Percentiles rank a stretch among this genome's conserved stretches.
Conservation (phyloP, 352 stramenopile genomes). For the Pythium periplocum region DNA sequence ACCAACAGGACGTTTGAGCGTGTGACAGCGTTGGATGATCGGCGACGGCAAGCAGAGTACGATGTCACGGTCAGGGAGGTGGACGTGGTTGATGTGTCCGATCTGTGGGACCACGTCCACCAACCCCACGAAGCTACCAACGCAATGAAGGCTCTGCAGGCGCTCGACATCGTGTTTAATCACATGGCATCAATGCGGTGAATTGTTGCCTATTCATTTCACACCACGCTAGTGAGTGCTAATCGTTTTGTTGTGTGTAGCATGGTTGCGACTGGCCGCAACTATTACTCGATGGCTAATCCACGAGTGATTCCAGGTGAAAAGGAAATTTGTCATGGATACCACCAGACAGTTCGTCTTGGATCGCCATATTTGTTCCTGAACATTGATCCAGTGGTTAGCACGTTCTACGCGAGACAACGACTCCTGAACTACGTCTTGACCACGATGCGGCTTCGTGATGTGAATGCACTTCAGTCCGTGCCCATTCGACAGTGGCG, state of each 20-base stretch:
- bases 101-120: background rate
- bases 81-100: background rate
- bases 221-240: background rate
- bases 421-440: slow-evolving; percentile 4
- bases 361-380: slow-evolving; percentile 4
- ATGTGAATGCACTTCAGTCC: slow-evolving; percentile 1
- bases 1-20: background rate
- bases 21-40: background rate
- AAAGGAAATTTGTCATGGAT: slow-evolving; percentile 6
- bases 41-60: slow-evolving; percentile 3
- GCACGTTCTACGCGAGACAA: slow-evolving; percentile 8
- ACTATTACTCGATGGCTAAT: slow-evolving; percentile 1
- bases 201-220: background rate
- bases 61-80: slow-evolving; percentile 11
- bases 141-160: slow-evolving; percentile 3
- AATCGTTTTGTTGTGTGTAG: background rate
- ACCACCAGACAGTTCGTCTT: slow-evolving; percentile 2
- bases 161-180: slow-evolving; percentile 9
- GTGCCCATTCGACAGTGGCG: slow-evolving; percentile 1
- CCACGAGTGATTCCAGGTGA: background rate
- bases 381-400: slow-evolving; percentile 9
- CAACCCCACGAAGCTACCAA: background rate
- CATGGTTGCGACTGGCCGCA: background rate
- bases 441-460: background rate
- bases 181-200: slow-evolving; percentile 7